These are phyloP conservation scores for Lecanicillium sp. DNA, from an alignment of 2,329 filamentous ascomycete genomes.

Conservation along the genomic window DNA sequence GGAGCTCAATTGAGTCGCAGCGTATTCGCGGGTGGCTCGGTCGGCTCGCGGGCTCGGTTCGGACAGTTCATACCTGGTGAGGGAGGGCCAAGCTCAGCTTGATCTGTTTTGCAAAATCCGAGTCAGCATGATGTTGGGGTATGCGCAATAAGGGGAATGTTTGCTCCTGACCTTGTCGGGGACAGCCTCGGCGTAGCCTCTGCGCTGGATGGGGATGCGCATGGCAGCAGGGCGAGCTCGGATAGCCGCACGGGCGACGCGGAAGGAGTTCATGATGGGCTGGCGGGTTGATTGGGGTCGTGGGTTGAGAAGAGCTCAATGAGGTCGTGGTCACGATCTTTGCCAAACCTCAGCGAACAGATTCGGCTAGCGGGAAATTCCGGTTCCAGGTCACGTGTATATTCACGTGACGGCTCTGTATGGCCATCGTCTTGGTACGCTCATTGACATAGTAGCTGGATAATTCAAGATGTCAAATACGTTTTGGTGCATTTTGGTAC, in stretches of 20 bases:
- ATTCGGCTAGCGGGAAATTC: constrained; percentile 33
- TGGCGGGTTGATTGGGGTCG: constrained; percentile 34
- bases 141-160: background rate
- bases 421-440: no score
- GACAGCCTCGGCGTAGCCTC: constrained; percentile 85
- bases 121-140: constrained; percentile 16
- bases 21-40: no score
- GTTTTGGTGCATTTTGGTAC: no score
- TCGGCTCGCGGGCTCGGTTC: constrained; percentile 9
- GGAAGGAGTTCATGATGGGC: constrained; percentile 84
- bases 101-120: constrained; percentile 47
- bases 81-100: constrained; percentile 96
- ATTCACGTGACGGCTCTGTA: constrained; percentile 20
- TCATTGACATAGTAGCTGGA: no score
- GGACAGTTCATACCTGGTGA: constrained; percentile 73
- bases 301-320: constrained; percentile 36
- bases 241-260: constrained; percentile 84
- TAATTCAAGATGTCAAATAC: no score
- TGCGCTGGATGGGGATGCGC: constrained; percentile 69
- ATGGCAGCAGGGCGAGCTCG: constrained; percentile 72
- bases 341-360: constrained; percentile 30
- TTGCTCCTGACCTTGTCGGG: constrained; percentile 61
- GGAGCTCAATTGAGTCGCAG: constrained; percentile 20
- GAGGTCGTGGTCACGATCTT: constrained; percentile 41
- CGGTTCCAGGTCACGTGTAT: constrained; percentile 24